Evolutionary conservation across 225 moss, liverwort and hornwort species (phyloP), one percentile per base, ranked within the genome.

Genomic region (Anthoceros angustus): DNA sequence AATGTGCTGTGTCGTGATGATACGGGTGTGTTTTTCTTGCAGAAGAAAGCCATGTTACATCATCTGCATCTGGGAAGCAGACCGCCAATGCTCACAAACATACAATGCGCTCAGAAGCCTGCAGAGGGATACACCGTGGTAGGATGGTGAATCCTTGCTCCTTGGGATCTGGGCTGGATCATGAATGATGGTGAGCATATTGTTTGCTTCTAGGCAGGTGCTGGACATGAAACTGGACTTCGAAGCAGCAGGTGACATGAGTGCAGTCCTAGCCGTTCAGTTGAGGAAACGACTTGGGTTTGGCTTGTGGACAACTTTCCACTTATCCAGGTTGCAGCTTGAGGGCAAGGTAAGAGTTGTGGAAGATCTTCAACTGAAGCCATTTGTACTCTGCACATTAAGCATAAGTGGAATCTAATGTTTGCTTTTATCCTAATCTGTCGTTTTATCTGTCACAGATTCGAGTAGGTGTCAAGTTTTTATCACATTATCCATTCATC

Each of bases 101-200:
- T 92, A 61, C 87, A 89, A 8, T 49, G 68, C 45, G 77, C 87
- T 75, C 79, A 78, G 42, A 60, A 76, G 62, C 74, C 89, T 64
- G 75, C 78, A 25, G 89, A 86, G 63, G 95, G 88, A 20, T 91
- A 95, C 73, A 85, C 91, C 76, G 68, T 95, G 83, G 88, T 92
- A 77, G 65, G 41, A 38, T 12, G 25, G 25, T 4, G 43, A 14
- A 68, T 9, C 50, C 50, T 68, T 48, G 48, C 50, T 12, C n/a
- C 12, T 62, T 11, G 12, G 4, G 25, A 39, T 12, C 42, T 39
- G 42, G 48, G 4, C 15, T 14, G 14, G 32, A 42, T 16, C 5
- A 40, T 16, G 61, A 3, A 42, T 41, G 62, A 41, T 67, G 16
- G 20, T 50, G 40, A 40, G 16, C 32, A 14, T 39, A 16, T 23